These are phyloP conservation scores for Botrytis tulipae DNA, from an alignment of 2,329 filamentous ascomycete species.

Conservation along the genomic window DNA sequence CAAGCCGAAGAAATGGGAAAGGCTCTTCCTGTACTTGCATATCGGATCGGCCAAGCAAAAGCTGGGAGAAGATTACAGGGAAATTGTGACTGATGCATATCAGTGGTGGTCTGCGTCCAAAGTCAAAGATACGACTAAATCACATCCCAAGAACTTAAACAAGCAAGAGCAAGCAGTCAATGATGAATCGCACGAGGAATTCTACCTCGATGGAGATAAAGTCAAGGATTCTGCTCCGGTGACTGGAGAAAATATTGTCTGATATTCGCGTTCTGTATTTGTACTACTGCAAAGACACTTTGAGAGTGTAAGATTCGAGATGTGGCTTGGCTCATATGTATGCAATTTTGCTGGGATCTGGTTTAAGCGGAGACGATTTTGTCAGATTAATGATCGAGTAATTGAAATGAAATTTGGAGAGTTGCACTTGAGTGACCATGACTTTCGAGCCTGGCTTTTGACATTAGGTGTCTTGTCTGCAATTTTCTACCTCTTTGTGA, in stretches of 20 bases:
- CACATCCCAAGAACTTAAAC: neutral
- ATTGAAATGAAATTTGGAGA: neutral
- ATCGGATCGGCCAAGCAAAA: neutral
- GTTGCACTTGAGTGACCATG: neutral
- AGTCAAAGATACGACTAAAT: fast-evolving
- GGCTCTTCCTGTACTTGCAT: neutral
- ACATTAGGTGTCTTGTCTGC: neutral
- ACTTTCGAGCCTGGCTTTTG: neutral
- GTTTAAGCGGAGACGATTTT: neutral
- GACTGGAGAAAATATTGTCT: neutral
- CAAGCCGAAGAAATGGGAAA: neutral
- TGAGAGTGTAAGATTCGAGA: neutral
- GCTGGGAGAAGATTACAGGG: neutral
- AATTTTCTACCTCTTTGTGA: neutral
- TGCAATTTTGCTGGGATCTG: neutral
- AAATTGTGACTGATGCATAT: fast-evolving
- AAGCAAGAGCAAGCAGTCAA: neutral
- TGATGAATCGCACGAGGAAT: neutral
- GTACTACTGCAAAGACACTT: neutral
- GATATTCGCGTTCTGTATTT: fast-evolving
- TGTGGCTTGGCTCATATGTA: neutral
- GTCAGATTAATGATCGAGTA: neutral
- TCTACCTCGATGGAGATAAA: neutral
- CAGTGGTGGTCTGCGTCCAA: neutral
- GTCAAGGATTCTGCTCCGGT: neutral